Base-by-base conservation (phyloP, 2,329 filamentous ascomycete species). In the Penicillium sp. region DNA sequence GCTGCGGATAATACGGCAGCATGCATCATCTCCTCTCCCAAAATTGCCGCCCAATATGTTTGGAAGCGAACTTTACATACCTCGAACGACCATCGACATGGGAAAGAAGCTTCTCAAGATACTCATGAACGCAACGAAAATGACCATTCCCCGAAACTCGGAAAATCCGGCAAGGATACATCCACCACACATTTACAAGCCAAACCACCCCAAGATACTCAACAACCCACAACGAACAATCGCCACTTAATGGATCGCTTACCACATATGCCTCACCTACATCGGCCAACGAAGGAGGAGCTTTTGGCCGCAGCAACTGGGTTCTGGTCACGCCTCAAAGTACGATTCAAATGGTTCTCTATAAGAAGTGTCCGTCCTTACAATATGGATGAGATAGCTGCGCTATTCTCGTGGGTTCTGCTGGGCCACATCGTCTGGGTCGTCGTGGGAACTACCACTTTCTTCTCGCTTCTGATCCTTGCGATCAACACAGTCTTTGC, bases 341-440 rank as follows among this genome's bases (percentile, higher is more conserved):
- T 97, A 25, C 88, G 92, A 40, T 95, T 97, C 79, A 99, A 99
- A 76, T 99, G 94, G 94, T 88, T 94, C 68, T 95, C 94, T 2
- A 99, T 99, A 67, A 83, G 92, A 70, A 96, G 92, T 72, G 90
- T 90, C 73, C 84, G 94, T 38, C 94, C 94, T 0, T 99, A 94
- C 85, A 99, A 96, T 73, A 84, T 88, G 23, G 94, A 99, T 73
- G 94, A 99, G 77, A 97, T 96, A 81, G 90, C 92, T 45, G 94
- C 94, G 4, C 93, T 99, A 61, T 86, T 91, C 52, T 97, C 94
- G 2, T 97, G 93, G 93, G 89, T 99, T 61, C 83, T 97, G 60
- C 82, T 97, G 53, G 94, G 93, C 0, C 94, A 99, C 74, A 81
- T 99, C 9, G 84, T 96, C 11, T 99, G 94, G 94, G 85, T 99